Conservation (phyloP, 164 flowering plant species). For the Vitis vinifera region ASM3070453v1 NC_081813.1:14541501-14542000, state of each 20-base stretch:
- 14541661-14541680: conserved; percentile 26
- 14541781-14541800: conserved; percentile 14
- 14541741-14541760: conserved; percentile 45
- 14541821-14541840: neutral
- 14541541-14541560: neutral
- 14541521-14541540: too few relatives aligned
- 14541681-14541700: conserved; percentile 17
- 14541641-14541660: conserved; percentile 53
- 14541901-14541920: too few relatives aligned
- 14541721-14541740: conserved; percentile 66
- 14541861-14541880: too few relatives aligned
- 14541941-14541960: too few relatives aligned
- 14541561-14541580: conserved; percentile 97
- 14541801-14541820: conserved; percentile 13
- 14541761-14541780: conserved; percentile 43
- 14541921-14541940: too few relatives aligned
- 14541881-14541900: too few relatives aligned
- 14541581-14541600: conserved; percentile 52
- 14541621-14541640: conserved; percentile 56
- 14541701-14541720: conserved; percentile 52
- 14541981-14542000: too few relatives aligned
- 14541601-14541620: conserved; percentile 26
- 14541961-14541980: too few relatives aligned
- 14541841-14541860: too few relatives aligned
- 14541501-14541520: too few relatives aligned